These are phyloP conservation scores for Candida nitratophila DNA, from an alignment of 805 yeast genomes.

Conservation along the genomic window DNA sequence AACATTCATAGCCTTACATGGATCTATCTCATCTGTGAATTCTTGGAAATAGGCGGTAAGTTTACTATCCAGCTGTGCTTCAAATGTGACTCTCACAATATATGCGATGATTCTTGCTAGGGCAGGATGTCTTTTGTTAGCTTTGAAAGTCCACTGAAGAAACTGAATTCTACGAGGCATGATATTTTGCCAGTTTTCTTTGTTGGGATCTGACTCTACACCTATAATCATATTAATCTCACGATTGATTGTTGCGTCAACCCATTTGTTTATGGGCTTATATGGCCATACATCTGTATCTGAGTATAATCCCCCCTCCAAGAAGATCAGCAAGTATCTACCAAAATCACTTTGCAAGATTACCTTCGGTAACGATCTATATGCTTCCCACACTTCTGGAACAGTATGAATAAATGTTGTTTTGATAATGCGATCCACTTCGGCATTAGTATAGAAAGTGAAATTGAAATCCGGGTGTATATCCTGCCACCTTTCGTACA, in stretches of 20 bases:
- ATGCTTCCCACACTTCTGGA: slow-evolving; percentile 39
- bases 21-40: slow-evolving; percentile 16
- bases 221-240: slow-evolving; percentile 39
- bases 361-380: slow-evolving; percentile 36
- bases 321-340: slow-evolving; percentile 38
- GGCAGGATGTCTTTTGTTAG: slow-evolving; percentile 50
- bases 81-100: slow-evolving; percentile 37
- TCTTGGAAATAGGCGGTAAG: not conserved
- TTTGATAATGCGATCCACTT: not conserved
- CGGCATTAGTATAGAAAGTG: not conserved
- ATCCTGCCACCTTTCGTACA: not conserved
- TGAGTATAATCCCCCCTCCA: slow-evolving; percentile 44
- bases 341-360: slow-evolving; percentile 39
- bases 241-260: slow-evolving; percentile 35
- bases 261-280: slow-evolving; percentile 46
- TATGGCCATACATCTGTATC: slow-evolving; percentile 43
- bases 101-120: slow-evolving; percentile 40
- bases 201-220: slow-evolving; percentile 40
- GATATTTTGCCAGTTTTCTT: slow-evolving; percentile 35
- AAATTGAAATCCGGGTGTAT: not conserved
- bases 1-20: no score
- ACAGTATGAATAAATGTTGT: slow-evolving; percentile 9
- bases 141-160: slow-evolving; percentile 47
- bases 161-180: slow-evolving; percentile 40
- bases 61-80: slow-evolving; percentile 27